A percentile compares a stretch with the other conserved stretches of the same genome.
Evolutionary conservation across 805 yeast genomes (phyloP).

Genomic region (Saturnispora mendoncae): DNA sequence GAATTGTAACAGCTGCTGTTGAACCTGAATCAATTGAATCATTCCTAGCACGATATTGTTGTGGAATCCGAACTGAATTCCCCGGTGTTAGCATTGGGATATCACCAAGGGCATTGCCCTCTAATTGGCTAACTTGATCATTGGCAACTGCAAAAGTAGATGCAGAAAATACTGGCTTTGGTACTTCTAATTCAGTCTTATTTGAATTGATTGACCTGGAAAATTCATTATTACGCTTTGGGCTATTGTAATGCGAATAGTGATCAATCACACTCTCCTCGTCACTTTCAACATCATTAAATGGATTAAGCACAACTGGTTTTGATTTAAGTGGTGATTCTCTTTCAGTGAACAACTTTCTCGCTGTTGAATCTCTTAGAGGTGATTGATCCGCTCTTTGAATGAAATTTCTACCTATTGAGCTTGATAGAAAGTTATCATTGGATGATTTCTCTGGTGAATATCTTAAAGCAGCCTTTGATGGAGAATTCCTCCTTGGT

Average conservation of each 20-base stretch:
- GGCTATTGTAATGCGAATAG: slow-evolving; percentile 19
- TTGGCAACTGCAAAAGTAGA: slow-evolving; percentile 55
- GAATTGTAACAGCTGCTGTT: slow-evolving; percentile 13
- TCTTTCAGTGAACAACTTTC: slow-evolving; percentile 57
- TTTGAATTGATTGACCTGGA: slow-evolving; percentile 29
- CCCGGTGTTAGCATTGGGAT: slow-evolving; percentile 21
- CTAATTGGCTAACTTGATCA: slow-evolving; percentile 16
- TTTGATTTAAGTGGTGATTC: slow-evolving; percentile 64
- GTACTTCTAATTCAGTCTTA: slow-evolving; percentile 44
- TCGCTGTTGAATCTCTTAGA: slow-evolving; percentile 33
- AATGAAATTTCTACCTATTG: slow-evolving; percentile 32
- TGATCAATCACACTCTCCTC: slow-evolving; percentile 32
- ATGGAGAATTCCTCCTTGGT: slow-evolving; percentile 29
- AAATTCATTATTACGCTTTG: slow-evolving; percentile 24
- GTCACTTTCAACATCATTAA: slow-evolving; percentile 31
- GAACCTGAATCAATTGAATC: slow-evolving; percentile 16
- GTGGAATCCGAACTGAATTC: slow-evolving; percentile 10
- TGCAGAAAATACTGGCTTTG: slow-evolving; percentile 58
- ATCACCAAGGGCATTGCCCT: slow-evolving; percentile 19
- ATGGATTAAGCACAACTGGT: slow-evolving; percentile 40
- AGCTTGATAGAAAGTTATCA: slow-evolving; percentile 26
- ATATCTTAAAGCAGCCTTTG: slow-evolving; percentile 32
- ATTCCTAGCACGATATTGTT: slow-evolving; percentile 16
- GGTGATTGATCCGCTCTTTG: slow-evolving; percentile 28
- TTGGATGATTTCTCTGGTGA: slow-evolving; percentile 37